These are phyloP conservation scores for Tubosaeta sp. DNA, from an alignment of 768 basidiomycete genomes.

Conservation along the genomic window DNA sequence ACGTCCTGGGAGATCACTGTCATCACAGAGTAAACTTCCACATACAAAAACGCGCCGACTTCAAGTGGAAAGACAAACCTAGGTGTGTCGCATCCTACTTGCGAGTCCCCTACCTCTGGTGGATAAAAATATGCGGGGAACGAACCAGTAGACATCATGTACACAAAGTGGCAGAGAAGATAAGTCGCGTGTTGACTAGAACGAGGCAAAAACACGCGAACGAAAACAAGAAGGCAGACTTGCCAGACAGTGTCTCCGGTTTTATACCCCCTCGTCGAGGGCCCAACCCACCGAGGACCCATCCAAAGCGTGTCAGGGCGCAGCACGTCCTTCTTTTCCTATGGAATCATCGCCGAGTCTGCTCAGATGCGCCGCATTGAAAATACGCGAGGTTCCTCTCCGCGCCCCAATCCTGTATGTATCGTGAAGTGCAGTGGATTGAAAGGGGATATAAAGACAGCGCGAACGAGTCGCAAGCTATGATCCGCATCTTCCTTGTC, in stretches of 20 bases:
- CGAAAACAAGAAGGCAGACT: neutral
- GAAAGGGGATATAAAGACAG: neutral
- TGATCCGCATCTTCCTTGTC: neutral
- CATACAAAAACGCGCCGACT: neutral
- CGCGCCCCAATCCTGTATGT: neutral
- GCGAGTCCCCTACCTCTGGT: neutral
- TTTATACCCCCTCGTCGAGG: neutral
- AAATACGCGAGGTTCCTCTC: neutral
- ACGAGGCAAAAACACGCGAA: neutral
- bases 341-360: neutral
- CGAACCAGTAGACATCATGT: conserved; percentile 4
- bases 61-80: conserved; percentile 6
- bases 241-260: no score
- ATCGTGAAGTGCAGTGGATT: neutral
- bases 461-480: neutral
- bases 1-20: conserved; percentile 4
- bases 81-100: neutral
- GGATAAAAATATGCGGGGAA: neutral
- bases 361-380: neutral
- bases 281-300: neutral
- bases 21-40: neutral
- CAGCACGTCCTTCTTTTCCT: neutral
- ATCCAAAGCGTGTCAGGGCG: neutral
- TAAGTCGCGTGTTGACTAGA: neutral
- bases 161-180: neutral